Conservation (phyloP, 2,329 filamentous ascomycete species). For the Apiospora saccharicola region DNA sequence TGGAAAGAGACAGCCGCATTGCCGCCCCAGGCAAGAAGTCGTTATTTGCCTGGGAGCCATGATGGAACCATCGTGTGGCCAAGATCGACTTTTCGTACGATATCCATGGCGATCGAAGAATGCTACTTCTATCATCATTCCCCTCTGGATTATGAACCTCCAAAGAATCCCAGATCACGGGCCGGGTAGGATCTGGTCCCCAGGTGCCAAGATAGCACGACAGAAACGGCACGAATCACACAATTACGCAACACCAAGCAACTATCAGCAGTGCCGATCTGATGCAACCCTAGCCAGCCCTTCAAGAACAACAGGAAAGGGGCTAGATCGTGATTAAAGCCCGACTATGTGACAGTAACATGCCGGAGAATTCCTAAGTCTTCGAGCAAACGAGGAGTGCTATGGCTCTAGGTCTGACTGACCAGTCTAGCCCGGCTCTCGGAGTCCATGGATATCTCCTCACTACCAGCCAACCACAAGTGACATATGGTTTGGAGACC, state of each 20-base stretch:
- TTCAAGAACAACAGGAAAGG: no score
- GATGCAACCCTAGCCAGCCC: neutral
- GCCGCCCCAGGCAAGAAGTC: neutral
- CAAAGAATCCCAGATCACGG: neutral
- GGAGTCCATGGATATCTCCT: neutral
- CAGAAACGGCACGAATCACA: neutral
- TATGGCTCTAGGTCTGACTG: no score
- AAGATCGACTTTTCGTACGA: neutral
- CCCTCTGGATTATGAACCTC: neutral
- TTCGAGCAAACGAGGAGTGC: no score
- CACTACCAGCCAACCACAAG: neutral
- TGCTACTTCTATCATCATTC: neutral
- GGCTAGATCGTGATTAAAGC: neutral
- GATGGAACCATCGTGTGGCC: neutral
- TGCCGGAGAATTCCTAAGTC: neutral
- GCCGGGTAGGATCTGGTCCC: neutral
- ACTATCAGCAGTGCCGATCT: neutral
- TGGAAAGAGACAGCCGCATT: neutral
- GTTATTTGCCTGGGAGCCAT: neutral
- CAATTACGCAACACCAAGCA: neutral
- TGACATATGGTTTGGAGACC: neutral
- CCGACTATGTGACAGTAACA: neutral
- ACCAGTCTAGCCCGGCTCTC: neutral
- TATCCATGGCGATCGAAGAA: neutral
- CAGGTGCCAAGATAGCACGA: neutral